phyloP scores from a whole-genome alignment of 139 green algal species.

The Volvox reticuliferus region DNA sequence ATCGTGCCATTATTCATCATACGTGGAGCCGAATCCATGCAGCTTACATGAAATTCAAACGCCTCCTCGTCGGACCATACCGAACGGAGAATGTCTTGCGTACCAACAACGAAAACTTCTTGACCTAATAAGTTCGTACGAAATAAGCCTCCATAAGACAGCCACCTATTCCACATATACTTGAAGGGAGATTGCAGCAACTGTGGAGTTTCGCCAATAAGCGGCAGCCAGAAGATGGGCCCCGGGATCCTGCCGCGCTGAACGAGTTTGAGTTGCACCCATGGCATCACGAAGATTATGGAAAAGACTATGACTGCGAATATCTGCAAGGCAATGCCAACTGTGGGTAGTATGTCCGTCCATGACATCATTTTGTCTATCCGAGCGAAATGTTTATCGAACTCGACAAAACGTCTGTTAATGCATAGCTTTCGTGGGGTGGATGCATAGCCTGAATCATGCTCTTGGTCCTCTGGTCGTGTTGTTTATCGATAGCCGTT shows the following conservation, averaged over 20 bases:
- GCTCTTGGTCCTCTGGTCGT: too few species aligned
- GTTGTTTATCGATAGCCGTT: too few species aligned
- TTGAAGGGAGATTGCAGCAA: background rate
- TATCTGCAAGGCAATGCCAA: background rate
- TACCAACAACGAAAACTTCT: background rate
- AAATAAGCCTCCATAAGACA: background rate
- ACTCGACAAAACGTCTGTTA: too few species aligned
- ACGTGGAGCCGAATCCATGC: background rate
- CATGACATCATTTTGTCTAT: background rate
- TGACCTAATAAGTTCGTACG: background rate
- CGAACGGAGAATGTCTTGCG: background rate
- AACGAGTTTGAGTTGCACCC: background rate
- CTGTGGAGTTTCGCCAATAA: background rate
- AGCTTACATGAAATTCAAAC: constrained; percentile 4
- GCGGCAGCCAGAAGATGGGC: background rate
- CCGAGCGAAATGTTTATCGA: too few species aligned
- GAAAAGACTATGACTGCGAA: background rate
- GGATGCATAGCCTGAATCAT: too few species aligned
- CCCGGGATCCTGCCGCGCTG: background rate
- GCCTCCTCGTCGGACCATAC: constrained; percentile 4
- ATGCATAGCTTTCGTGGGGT: too few species aligned
- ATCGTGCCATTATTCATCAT: background rate
- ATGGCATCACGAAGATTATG: background rate
- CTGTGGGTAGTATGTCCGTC: background rate
- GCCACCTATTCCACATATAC: constrained; percentile 4